Base-by-base conservation (phyloP, 1,284 basidiomycete genomes). In the Rhizopogon parksii region DNA sequence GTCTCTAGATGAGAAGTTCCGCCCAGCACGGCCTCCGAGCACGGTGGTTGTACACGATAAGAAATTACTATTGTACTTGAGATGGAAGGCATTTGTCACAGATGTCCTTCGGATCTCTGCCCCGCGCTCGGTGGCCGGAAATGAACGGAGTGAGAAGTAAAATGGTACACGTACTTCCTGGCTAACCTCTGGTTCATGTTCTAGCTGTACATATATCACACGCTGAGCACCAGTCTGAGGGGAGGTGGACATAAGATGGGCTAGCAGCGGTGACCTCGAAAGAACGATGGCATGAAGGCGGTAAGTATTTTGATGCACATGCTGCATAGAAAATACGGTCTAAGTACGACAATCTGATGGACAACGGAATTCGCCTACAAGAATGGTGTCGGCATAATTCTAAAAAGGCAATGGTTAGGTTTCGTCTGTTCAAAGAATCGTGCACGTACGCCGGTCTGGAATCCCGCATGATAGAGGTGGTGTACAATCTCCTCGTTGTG, bases 201-300 rank as follows among this genome's bases (percentile, higher is more conserved):
- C 82, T 57, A 92, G 72, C 54, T 82, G 77, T 50, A 92, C 80
- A 64, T 84, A 85, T 57, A 93, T 79, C 54, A 76, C 72, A 55
- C 81, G 77, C 61, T 83, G 80, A 17, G 77, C 79, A 56, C 74
- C 75, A 63, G 79, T 53, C 68, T 75, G 78, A 54, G 82, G 77
- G 53, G 86, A 78, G 57, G 87, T 82, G 56, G 83, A 83, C 82
- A 94, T 88, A 58, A 91, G 73, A 65, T 91, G 89, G 38, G 84
- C 86, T 60, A 93, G 79, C 69, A 82, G 90, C 40, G 91, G 90
- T 35, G 88, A 91, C 50, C 87, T 84, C 51, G 89, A 88, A 53
- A 94, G 76, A 59, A 92, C 85, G 67, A 94, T 85, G 58, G 84
- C 79, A 67, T 90, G 87, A 47, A 89, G 77, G 54, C 81, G 79